Base-by-base conservation (phyloP, 352 stramenopile genomes). In the Plasmopara halstedii region DNA sequence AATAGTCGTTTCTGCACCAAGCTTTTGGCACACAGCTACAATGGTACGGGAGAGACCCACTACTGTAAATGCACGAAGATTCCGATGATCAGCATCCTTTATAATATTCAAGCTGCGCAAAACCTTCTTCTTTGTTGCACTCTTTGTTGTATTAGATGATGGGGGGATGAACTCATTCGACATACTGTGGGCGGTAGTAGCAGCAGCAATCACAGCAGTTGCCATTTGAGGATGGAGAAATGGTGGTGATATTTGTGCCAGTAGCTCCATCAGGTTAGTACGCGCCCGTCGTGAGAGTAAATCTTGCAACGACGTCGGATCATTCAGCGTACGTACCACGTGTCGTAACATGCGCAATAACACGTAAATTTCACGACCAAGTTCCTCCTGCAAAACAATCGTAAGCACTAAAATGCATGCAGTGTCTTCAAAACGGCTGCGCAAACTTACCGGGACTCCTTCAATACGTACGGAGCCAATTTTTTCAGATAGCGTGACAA, bases 301-400 rank as follows among this genome's bases (percentile, higher is more conserved):
- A 15, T 63, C 62, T 32, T 74, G 64, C 3, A 87, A 44, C 3
- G 56, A 56, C 4, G 51, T 51, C 0, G 62, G 39, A 10, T 89
- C 74, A 23, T 54, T 71, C n/a, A 86, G 41, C 6, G 60, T 76
- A 42, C 73, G 74, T 7, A 87, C 49, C 9, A 85, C 61, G 33
- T 86, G 69, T 13, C 78, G 58, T 22, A 89, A 41, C 27, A 87
- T 64, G 4, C 78, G 73, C 22, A 85, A 53, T 2, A 76, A 63
- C 11, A 89, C 73, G 49, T 89, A 87, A 20, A 89, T 73, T 27
- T 89, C 78, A 3, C 70, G 68, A 7, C 64, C 78, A 9, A 89
- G 56, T 26, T 86, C 78, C 20, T 77, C 68, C 76, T 88, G 19
- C 15, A 9, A 17, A 13, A 19, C 15, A 27, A 23, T n/a, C 4